Base-by-base conservation (phyloP, 768 basidiomycete genomes). In the Pholiota conissans region DNA sequence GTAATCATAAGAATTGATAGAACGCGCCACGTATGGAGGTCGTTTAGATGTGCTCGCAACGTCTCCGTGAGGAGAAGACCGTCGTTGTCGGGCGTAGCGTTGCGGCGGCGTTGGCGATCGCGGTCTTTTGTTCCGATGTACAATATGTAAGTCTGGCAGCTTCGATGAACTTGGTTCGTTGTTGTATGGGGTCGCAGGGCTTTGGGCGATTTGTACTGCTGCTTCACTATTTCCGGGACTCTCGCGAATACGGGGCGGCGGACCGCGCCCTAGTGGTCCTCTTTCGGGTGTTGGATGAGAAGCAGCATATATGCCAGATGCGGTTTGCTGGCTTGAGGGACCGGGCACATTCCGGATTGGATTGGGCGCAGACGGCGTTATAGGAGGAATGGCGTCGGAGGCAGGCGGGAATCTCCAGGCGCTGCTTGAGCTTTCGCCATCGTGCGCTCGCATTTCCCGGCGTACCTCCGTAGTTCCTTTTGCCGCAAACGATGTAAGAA, bases 401-500 rank as follows among this genome's bases (percentile, higher is more conserved):
- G 13, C 28, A 11, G 16, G 16, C n/a, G 26, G 26, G 13, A n/a
- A 28, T 8, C n/a, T 50, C 49, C 30, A 11, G 10, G 49, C 10
- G 29, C 30, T 20, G 22, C 1, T 32, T 9, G 13, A 7, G 49
- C 49, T 34, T 20, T 29, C 20, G 13, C 30, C 6, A 7, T 50
- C 53, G 20, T 29, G 53, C 20, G 20, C 29, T 4, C 53, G 28
- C 42, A 46, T 26, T 29, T 63, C 61, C 22, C 39, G 56, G 7
- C 32, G 26, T 10, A 69, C 56, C 27, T 56, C 42, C 20, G 51
- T 34, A 11, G 28, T 40, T 56, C 68, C 54, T 45, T 63, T 63
- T 32, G 52, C 62, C 14, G 57, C 56, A 50, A 72, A 63, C n/a
- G 64, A 60, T 20, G 63, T 52, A 46, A 69, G 70, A 24, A 60